Conservation (phyloP, 352 stramenopile species). For the Pythium apleroticum region DNA sequence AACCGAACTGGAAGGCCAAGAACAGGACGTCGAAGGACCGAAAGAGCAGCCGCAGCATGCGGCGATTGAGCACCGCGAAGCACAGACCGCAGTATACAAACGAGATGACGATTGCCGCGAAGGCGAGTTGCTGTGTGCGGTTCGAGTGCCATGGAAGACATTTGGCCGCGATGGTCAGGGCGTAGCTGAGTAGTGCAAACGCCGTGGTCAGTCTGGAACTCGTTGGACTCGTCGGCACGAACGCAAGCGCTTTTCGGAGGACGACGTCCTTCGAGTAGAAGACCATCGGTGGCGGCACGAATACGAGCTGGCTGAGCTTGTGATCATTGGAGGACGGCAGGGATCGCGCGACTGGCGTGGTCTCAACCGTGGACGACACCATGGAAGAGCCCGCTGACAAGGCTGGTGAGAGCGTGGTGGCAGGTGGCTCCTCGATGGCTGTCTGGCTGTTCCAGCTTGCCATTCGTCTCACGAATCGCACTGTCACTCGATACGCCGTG, state of each 20-base stretch:
- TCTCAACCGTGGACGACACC: not conserved
- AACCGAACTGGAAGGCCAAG: slow-evolving; percentile 17
- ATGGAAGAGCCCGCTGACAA: not conserved
- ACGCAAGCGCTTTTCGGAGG: not conserved
- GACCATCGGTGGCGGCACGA: not conserved
- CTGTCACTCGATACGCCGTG: not conserved
- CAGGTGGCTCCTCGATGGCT: not conserved
- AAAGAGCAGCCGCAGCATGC: slow-evolving; percentile 1
- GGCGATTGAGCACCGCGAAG: not conserved
- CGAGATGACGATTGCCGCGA: not conserved
- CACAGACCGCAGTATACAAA: slow-evolving; percentile 6
- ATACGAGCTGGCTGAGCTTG: not conserved
- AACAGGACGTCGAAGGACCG: slow-evolving; percentile 31
- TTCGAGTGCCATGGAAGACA: not conserved
- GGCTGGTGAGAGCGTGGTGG: not conserved
- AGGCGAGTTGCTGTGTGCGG: not conserved
- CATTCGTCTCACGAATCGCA: not conserved
- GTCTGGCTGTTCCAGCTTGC: not conserved
- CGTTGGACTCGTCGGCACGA: not conserved
- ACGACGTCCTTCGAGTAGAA: not conserved
- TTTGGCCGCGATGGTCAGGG: not conserved
- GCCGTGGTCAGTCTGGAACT: not conserved
- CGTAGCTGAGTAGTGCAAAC: not conserved
- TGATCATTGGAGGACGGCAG: not conserved
- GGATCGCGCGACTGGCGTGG: not conserved